Evolutionary conservation across 352 stramenopile genomes (phyloP).

Genomic region (Phytophthora multivora): DNA sequence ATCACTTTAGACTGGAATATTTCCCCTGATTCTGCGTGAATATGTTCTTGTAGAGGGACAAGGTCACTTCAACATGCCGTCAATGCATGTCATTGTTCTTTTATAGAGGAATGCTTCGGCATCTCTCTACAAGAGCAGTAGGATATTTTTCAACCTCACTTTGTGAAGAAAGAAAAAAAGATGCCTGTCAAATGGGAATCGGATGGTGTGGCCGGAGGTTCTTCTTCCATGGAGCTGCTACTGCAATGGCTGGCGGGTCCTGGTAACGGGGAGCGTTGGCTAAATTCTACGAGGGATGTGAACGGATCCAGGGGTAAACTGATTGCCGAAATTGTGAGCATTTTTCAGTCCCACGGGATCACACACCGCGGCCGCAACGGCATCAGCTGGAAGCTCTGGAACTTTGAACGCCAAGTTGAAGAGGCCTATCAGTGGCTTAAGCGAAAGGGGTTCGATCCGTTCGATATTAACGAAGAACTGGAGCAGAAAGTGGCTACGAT

Average conservation of each 20-base stretch:
- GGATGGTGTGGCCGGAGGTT: conserved; percentile 12
- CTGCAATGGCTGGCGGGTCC: conserved; percentile 11
- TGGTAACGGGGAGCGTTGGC: neutral
- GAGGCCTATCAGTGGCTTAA: neutral
- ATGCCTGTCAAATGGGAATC: conserved; percentile 19
- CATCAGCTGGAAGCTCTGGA: conserved; percentile 2
- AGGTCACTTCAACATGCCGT: too few relatives aligned
- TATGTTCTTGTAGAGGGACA: too few relatives aligned
- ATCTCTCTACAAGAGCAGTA: neutral
- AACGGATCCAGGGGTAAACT: neutral
- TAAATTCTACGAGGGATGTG: neutral
- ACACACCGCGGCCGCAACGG: neutral
- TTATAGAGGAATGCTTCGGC: too few relatives aligned
- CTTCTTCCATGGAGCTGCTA: conserved; percentile 24
- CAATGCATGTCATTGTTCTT: neutral
- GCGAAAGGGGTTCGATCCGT: neutral
- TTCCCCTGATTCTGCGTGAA: neutral
- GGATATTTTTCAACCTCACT: conserved; percentile 6
- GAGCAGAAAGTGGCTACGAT: neutral
- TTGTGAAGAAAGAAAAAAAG: neutral
- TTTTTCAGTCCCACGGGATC: neutral
- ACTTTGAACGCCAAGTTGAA: neutral
- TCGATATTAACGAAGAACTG: neutral
- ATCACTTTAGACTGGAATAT: too few relatives aligned
- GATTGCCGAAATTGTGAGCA: neutral